Base-by-base conservation (phyloP, 129 eudicot genomes). In the Lactuca sativa region DNA sequence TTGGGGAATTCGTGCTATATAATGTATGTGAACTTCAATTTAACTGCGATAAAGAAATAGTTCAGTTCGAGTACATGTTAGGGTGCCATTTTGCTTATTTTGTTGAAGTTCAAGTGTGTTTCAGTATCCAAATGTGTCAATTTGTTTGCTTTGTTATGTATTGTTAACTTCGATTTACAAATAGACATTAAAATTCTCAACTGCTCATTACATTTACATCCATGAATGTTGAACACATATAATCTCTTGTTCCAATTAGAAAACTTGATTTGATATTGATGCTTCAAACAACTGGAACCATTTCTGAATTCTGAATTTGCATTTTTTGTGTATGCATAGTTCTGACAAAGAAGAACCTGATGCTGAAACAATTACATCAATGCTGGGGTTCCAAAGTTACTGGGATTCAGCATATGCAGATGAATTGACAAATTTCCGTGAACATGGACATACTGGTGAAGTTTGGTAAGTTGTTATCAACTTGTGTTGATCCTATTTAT, bases 331-430 rank as follows among this genome's bases (percentile, higher is more conserved):
- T 49, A 59, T 64, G 65, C 17, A 38, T 86, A 95, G 99, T 81
- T 95, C 99, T 72, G 99, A 95, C 87, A 95, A 95, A 83, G 99
- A 95, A 75, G 99, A 90, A 79, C 92, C 85, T 58, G 97, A 95
- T 86, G 96, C 82, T 8, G 96, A 92, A 76, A 82, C 83, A 70
- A 85, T 81, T 54, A 61, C 90, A n/a, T 93, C 99, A 53, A 87
- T 87, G 97, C 70, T 95, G 65, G 99, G 99, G 58, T 91, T 95
- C 71, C 99, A 87, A 79, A 95, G 97, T 82, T 95, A 95, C 59
- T 95, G 99, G 99, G 97, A 95, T 73, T 56, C 96, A 16, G 66
- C 95, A 15, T 95, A 95, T 79, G 87, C 97, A 30, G 96, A 90
- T 73, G 99, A 95, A 66, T 71, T 95, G 81, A 74, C 90, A 48